phyloP scores from a whole-genome alignment of 148 eudicot genomes.

The Drosera capensis region DNA sequence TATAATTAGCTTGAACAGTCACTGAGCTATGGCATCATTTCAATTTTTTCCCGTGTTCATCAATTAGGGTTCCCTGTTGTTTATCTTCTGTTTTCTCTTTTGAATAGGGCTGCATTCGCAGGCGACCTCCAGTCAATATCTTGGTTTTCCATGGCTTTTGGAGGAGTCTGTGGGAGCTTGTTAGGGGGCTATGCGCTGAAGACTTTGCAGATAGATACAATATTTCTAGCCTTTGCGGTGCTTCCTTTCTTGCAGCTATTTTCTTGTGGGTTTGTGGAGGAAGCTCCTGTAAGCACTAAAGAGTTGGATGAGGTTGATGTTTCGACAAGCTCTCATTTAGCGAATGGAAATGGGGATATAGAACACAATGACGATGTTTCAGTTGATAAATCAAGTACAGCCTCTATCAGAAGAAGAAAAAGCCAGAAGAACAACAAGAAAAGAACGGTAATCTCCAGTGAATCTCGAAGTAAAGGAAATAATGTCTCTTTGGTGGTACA shows the following conservation, averaged over 20 bases:
- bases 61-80: neutral
- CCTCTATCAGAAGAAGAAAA: slow-evolving; percentile 42
- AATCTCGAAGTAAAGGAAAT: slow-evolving; percentile 18
- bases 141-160: slow-evolving; percentile 92
- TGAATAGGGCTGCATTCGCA: slow-evolving; percentile 74
- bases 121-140: slow-evolving; percentile 96
- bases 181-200: slow-evolving; percentile 72
- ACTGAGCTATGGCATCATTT: neutral
- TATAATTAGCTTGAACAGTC: neutral
- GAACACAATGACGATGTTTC: slow-evolving; percentile 20
- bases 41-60: neutral
- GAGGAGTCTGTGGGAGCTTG: slow-evolving; percentile 85
- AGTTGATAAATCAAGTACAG: slow-evolving; percentile 22
- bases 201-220: slow-evolving; percentile 41
- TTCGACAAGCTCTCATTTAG: slow-evolving; percentile 16
- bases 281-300: slow-evolving; percentile 23
- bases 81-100: neutral
- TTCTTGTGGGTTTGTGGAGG: slow-evolving; percentile 71
- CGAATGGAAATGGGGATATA: slow-evolving; percentile 16
- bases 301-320: slow-evolving; percentile 14
- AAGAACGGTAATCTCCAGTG: slow-evolving; percentile 11
- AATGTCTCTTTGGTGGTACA: slow-evolving; percentile 22
- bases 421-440: slow-evolving; percentile 27
- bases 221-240: slow-evolving; percentile 61
- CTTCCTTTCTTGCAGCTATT: slow-evolving; percentile 73